Conservation (phyloP, 108 stramenopile genomes). For the Cyclotella kingstonii region DNA sequence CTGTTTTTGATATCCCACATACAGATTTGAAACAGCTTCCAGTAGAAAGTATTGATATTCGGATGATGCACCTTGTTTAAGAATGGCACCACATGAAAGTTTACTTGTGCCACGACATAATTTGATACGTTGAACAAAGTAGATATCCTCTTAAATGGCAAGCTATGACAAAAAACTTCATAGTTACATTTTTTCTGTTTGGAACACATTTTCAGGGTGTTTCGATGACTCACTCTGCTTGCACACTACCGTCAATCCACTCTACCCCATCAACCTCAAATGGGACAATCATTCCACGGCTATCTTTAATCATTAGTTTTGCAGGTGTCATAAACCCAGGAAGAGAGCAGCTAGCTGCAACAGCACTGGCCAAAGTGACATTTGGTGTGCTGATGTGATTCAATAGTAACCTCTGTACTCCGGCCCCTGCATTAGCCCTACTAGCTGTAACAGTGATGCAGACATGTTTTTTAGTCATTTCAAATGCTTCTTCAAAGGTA, state of each 20-base stretch:
- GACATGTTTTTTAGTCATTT: constrained; percentile 86
- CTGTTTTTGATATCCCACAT: constrained; percentile 88
- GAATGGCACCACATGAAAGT: constrained; percentile 91
- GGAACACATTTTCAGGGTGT: no score
- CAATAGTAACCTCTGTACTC: constrained; percentile 80
- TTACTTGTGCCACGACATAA: constrained; percentile 89
- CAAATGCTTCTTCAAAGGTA: constrained; percentile 93
- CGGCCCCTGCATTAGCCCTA: constrained; percentile 66
- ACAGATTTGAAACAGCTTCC: constrained; percentile 77
- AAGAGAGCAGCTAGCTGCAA: constrained; percentile 87
- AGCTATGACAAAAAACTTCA: neutral
- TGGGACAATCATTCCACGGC: constrained; percentile 70
- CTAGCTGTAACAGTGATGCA: constrained; percentile 91
- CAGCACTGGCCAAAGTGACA: constrained; percentile 85
- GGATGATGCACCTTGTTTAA: constrained; percentile 87
- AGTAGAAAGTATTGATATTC: constrained; percentile 59
- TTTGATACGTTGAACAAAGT: constrained; percentile 90
- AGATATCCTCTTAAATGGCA: constrained; percentile 90
- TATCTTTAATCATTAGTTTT: constrained; percentile 83
- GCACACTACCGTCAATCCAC: constrained; percentile 93
- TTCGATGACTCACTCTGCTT: constrained; percentile 62
- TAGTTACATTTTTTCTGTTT: no score
- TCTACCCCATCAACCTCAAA: constrained; percentile 95
- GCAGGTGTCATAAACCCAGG: constrained; percentile 91
- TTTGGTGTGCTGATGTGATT: constrained; percentile 94